phyloP scores from a whole-genome alignment of 1,139 yeast genomes.

The Sugiyamaella japonica region DNA sequence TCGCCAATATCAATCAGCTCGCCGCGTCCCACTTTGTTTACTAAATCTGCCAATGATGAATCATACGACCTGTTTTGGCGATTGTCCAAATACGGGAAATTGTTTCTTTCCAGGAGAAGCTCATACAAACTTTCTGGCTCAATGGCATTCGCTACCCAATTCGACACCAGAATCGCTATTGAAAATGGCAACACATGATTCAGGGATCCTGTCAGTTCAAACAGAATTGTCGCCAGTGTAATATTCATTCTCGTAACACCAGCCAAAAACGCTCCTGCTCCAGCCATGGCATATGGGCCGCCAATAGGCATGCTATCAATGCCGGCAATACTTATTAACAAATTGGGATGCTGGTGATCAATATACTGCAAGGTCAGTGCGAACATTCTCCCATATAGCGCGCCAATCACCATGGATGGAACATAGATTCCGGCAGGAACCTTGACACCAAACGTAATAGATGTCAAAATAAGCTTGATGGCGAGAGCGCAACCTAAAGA shows the following conservation, averaged over 20 bases:
- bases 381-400: slow-evolving; percentile 58
- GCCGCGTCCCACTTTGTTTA: slow-evolving; percentile 36
- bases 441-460: slow-evolving; percentile 60
- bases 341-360: slow-evolving; percentile 31
- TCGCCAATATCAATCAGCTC: slow-evolving; percentile 45
- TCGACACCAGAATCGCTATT: slow-evolving; percentile 57
- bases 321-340: slow-evolving; percentile 13
- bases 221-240: slow-evolving; percentile 58
- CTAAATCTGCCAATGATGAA: slow-evolving; percentile 48
- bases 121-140: slow-evolving; percentile 59
- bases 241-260: slow-evolving; percentile 69
- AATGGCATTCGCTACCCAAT: slow-evolving; percentile 57
- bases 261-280: slow-evolving; percentile 70
- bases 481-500: slow-evolving; percentile 48
- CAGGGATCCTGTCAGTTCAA: slow-evolving; percentile 61
- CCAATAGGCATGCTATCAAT: slow-evolving; percentile 37
- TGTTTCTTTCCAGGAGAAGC: slow-evolving; percentile 50
- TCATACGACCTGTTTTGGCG: slow-evolving; percentile 41
- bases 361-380: slow-evolving; percentile 51
- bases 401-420: slow-evolving; percentile 70
- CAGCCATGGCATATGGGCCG: slow-evolving; percentile 66
- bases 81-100: slow-evolving; percentile 56
- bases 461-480: slow-evolving; percentile 51
- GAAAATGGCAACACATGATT: slow-evolving; percentile 62
- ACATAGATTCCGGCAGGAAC: slow-evolving; percentile 68